Conservation (phyloP, 163 green algal species). For the Prototheca stagnorum region DNA sequence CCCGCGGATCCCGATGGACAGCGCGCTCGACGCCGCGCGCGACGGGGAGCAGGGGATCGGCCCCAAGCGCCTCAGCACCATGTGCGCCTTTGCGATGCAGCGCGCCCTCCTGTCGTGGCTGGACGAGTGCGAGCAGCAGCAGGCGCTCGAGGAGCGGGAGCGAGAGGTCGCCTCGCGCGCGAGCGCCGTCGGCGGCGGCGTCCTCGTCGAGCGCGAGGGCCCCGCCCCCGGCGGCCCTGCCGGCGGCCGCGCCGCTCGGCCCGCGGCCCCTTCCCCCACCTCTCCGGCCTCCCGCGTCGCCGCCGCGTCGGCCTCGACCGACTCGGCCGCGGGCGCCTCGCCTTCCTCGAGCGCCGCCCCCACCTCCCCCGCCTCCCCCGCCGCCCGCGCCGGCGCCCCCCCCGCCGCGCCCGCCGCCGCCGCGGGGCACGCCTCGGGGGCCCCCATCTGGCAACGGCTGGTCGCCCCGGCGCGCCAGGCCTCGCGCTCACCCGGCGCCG, state of each 20-base stretch:
- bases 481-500: too few species aligned
- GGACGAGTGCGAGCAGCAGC: conserved; percentile 12
- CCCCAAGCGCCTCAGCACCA: conserved; percentile 19
- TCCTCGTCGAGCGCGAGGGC: background rate
- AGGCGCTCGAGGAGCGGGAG: background rate
- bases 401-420: too few species aligned
- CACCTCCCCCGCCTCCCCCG: too few species aligned
- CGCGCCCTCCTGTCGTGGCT: conserved; percentile 20
- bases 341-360: too few species aligned
- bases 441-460: too few species aligned
- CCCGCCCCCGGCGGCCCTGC: background rate
- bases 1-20: conserved; percentile 18
- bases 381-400: too few species aligned
- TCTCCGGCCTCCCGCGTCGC: too few species aligned
- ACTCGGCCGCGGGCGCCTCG: too few species aligned
- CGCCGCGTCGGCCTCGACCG: too few species aligned
- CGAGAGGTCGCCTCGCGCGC: background rate
- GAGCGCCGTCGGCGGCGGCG: background rate
- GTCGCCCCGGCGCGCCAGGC: too few species aligned
- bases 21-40: conserved; percentile 14
- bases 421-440: too few species aligned
- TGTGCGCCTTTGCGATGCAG: conserved; percentile 19
- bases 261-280: too few species aligned
- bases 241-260: background rate
- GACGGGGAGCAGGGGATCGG: conserved; percentile 20